A percentile compares a stretch with the other conserved stretches of the same genome.
These are phyloP conservation scores for Meyerozyma sp. DNA, from an alignment of 1,139 yeast species.

Conservation along the genomic window DNA sequence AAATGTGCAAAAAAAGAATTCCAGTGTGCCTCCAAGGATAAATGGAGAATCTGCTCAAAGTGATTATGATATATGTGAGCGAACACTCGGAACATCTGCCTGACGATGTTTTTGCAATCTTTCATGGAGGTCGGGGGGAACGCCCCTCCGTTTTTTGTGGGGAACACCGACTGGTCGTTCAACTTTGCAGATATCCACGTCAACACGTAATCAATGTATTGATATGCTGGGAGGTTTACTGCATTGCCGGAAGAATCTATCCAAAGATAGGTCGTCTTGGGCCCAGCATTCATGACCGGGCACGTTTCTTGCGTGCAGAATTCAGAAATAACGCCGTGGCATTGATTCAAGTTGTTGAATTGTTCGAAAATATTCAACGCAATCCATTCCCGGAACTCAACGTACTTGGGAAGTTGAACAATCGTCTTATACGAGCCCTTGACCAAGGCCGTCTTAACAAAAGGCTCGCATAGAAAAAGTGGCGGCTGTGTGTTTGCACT, in stretches of 20 bases:
- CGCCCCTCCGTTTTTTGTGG: slow-evolving; percentile 89
- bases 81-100: slow-evolving; percentile 94
- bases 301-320: slow-evolving; percentile 83
- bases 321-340: slow-evolving; percentile 83
- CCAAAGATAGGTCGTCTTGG: slow-evolving; percentile 88
- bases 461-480: slow-evolving; percentile 84
- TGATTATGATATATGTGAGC: slow-evolving; percentile 95
- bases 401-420: slow-evolving; percentile 91
- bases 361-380: slow-evolving; percentile 90
- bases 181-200: slow-evolving; percentile 87
- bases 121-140: slow-evolving; percentile 83
- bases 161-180: slow-evolving; percentile 85
- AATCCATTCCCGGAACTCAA: slow-evolving; percentile 92
- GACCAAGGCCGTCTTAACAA: slow-evolving; percentile 87
- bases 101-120: slow-evolving; percentile 78
- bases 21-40: slow-evolving; percentile 96
- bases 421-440: slow-evolving; percentile 97
- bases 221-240: slow-evolving; percentile 84
- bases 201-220: slow-evolving; percentile 86
- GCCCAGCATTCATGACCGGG: slow-evolving; percentile 96
- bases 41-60: slow-evolving; percentile 84
- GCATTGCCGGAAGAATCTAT: slow-evolving; percentile 74
- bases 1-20: slow-evolving; percentile 97
- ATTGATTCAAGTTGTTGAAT: slow-evolving; percentile 78
- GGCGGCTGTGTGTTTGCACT: slow-evolving; percentile 32